Evolutionary conservation across 306 rosid species (phyloP).

Genomic region (Ormosia semicastrata): DNA sequence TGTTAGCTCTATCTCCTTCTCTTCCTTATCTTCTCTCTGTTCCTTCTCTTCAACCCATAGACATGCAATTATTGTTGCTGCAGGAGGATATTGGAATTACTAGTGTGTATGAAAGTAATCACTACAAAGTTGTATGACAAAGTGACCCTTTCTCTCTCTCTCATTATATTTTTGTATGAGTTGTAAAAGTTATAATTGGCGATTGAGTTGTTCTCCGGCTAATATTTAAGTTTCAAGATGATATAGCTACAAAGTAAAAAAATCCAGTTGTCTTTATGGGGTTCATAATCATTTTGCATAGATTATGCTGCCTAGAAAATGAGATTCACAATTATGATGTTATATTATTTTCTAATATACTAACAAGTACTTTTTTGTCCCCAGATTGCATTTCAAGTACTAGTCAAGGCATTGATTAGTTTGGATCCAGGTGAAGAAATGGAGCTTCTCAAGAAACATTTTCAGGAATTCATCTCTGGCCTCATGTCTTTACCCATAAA

Average conservation of each 20-base stretch:
- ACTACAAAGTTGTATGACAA: background rate
- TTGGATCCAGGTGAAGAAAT: constrained; percentile 80
- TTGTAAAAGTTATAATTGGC: constrained; percentile 23
- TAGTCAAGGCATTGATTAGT: constrained; percentile 82
- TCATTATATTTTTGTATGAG: background rate
- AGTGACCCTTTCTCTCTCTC: background rate
- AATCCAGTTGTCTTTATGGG: constrained; percentile 33
- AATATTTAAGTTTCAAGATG: constrained; percentile 41
- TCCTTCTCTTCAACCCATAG: no score
- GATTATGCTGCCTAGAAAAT: constrained; percentile 55
- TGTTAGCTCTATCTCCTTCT: constrained; percentile 48
- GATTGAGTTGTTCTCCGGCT: constrained; percentile 41
- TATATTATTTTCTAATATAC: constrained; percentile 41
- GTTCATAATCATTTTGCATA: constrained; percentile 40
- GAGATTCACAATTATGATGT: constrained; percentile 39
- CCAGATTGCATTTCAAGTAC: constrained; percentile 91
- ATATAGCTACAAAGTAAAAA: constrained; percentile 20
- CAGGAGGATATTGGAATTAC: no score
- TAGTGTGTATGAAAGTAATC: background rate
- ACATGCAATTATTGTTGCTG: no score
- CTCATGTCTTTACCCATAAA: constrained; percentile 88
- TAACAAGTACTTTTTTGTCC: constrained; percentile 34
- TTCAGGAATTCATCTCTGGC: constrained; percentile 88
- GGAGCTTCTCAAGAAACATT: constrained; percentile 75
- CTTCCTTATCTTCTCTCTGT: background rate